Evolutionary conservation across 345 rosid species (phyloP).

Genomic region (Gossypium herbaceum): DNA sequence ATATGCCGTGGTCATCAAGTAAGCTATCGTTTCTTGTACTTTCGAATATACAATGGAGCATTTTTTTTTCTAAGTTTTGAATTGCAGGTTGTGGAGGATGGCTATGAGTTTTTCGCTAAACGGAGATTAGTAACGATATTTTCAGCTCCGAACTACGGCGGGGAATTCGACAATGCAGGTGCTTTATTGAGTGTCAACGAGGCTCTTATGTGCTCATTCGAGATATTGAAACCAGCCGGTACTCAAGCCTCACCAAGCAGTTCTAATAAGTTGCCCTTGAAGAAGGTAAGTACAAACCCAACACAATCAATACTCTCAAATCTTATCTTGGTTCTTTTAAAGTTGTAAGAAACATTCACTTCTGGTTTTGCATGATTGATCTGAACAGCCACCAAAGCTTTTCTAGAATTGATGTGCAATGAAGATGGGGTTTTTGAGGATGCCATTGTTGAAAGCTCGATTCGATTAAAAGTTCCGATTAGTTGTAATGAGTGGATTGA

Average conservation of each 20-base stretch:
- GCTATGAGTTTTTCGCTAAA: constrained; percentile 90
- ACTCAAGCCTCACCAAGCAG: constrained; percentile 35
- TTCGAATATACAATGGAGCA: not conserved
- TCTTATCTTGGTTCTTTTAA: not conserved
- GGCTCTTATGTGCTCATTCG: constrained; percentile 79
- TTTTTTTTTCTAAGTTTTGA: constrained; percentile 6
- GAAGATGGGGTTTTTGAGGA: constrained; percentile 4
- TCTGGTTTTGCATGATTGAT: not conserved
- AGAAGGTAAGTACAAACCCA: constrained; percentile 50
- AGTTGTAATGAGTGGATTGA: not conserved
- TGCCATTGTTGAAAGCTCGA: constrained; percentile 8
- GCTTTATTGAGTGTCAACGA: constrained; percentile 77
- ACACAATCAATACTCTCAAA: not conserved
- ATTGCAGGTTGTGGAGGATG: constrained; percentile 95
- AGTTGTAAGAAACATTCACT: not conserved
- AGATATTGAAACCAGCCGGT: constrained; percentile 75
- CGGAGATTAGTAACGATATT: constrained; percentile 85
- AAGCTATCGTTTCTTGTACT: constrained; percentile 4
- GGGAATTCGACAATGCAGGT: constrained; percentile 98
- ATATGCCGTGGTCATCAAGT: constrained; percentile 99
- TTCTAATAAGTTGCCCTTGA: constrained; percentile 34
- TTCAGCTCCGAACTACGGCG: constrained; percentile 99
- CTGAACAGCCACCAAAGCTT: constrained; percentile 41
- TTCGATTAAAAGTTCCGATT: constrained; percentile 5
- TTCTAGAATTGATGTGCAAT: constrained; percentile 28